phyloP scores from a whole-genome alignment of 306 rosid species.

The Hippophae rhamnoides region DNA sequence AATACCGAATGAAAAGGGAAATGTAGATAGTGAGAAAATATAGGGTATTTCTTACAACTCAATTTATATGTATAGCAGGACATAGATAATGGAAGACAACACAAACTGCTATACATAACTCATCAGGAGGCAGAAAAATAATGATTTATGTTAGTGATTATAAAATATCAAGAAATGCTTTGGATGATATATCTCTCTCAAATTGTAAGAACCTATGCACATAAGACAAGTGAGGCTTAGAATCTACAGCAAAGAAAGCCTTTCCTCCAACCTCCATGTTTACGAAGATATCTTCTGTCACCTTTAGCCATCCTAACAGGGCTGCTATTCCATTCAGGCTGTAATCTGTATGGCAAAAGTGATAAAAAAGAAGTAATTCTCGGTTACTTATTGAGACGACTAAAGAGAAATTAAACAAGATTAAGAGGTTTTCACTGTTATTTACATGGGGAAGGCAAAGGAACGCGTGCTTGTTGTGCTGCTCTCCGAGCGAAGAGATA shows the following conservation, averaged over 20 bases:
- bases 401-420: neutral
- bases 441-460: slow-evolving; percentile 84
- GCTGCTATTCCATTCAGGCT: slow-evolving; percentile 76
- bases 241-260: slow-evolving; percentile 86
- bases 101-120: slow-evolving; percentile 34
- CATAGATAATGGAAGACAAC: slow-evolving; percentile 16
- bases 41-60: slow-evolving; percentile 12
- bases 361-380: slow-evolving; percentile 9
- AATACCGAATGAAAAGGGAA: neutral
- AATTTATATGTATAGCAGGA: slow-evolving; percentile 1
- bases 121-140: neutral
- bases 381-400: neutral
- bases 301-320: slow-evolving; percentile 86
- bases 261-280: slow-evolving; percentile 51
- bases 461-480: slow-evolving; percentile 94
- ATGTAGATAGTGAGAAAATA: neutral
- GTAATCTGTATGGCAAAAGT: slow-evolving; percentile 45
- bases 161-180: neutral
- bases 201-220: slow-evolving; percentile 3
- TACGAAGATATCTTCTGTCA: slow-evolving; percentile 37
- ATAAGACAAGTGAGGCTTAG: slow-evolving; percentile 28
- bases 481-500: slow-evolving; percentile 90
- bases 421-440: neutral
- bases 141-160: neutral
- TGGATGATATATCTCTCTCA: slow-evolving; percentile 17